Evolutionary conservation across 352 stramenopile genomes (phyloP).

Genomic region (Saprolegnia diclina): DNA sequence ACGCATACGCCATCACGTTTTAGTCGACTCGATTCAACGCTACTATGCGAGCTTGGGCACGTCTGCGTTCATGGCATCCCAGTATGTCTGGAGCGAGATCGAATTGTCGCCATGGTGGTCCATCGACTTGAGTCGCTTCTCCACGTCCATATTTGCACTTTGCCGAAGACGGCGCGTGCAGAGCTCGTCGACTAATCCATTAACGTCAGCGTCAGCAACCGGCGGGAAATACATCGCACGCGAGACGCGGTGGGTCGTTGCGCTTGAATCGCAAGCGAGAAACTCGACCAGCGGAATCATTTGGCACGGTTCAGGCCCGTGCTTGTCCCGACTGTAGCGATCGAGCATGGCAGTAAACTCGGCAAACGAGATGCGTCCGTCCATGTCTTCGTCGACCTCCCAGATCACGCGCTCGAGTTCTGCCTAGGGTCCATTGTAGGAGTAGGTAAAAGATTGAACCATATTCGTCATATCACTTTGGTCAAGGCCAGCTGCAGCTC

Average conservation of each 20-base stretch:
- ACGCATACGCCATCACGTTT: neutral
- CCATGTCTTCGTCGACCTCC: constrained; percentile 94
- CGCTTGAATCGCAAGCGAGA: constrained; percentile 89
- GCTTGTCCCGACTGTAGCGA: constrained; percentile 85
- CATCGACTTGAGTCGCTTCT: neutral
- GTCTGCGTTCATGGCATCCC: constrained; percentile 9
- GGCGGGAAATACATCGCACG: neutral
- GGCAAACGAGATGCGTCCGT: constrained; percentile 86
- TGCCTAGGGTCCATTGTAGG: constrained; percentile 34
- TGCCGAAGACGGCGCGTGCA: no score
- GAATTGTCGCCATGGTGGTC: neutral
- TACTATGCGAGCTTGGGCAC: constrained; percentile 1
- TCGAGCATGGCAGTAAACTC: constrained; percentile 92
- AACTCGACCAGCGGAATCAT: constrained; percentile 95
- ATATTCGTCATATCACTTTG: constrained; percentile 5
- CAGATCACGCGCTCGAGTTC: constrained; percentile 96
- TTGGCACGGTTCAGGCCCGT: constrained; percentile 88
- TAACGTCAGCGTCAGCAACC: no score
- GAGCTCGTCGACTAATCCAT: no score
- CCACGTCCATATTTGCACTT: neutral
- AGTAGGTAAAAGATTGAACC: neutral
- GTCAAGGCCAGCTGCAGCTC: constrained; percentile 15
- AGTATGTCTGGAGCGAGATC: constrained; percentile 20
- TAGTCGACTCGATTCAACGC: neutral
- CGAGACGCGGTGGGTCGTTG: constrained; percentile 49